phyloP scores from a whole-genome alignment of 1,284 basidiomycete species.

The Schizophyllum amplum region DNA sequence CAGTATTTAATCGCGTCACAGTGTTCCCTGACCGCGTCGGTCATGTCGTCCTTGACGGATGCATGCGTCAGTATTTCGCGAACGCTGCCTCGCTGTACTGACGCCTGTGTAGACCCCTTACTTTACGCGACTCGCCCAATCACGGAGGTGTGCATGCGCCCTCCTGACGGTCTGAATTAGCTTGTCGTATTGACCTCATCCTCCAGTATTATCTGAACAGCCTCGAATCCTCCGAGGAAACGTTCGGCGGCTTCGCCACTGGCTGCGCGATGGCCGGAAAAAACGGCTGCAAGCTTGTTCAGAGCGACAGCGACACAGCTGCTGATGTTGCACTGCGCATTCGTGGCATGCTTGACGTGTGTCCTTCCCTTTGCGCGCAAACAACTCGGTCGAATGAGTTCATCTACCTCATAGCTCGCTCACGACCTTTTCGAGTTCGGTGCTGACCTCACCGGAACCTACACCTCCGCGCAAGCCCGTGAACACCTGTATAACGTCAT shows the following conservation, averaged over 20 bases:
- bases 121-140: neutral
- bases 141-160: too few relatives aligned
- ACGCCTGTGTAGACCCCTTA: neutral
- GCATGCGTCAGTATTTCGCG: neutral
- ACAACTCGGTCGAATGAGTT: too few relatives aligned
- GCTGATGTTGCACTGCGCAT: neutral
- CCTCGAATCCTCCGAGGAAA: neutral
- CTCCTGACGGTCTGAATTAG: too few relatives aligned
- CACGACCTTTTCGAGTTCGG: neutral
- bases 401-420: too few relatives aligned
- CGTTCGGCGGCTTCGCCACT: neutral
- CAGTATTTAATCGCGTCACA: neutral
- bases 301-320: neutral
- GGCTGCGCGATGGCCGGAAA: neutral
- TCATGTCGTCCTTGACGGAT: neutral
- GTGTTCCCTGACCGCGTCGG: neutral
- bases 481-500: neutral
- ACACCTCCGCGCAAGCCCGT: neutral
- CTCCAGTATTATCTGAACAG: neutral
- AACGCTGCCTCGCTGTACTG: neutral
- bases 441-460: neutral
- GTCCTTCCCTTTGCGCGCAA: too few relatives aligned
- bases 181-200: too few relatives aligned
- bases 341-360: neutral
- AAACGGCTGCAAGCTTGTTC: neutral